These are phyloP conservation scores for Rhododendron ferrugineum DNA, from an alignment of 148 eudicot species.

Conservation along the genomic window DNA sequence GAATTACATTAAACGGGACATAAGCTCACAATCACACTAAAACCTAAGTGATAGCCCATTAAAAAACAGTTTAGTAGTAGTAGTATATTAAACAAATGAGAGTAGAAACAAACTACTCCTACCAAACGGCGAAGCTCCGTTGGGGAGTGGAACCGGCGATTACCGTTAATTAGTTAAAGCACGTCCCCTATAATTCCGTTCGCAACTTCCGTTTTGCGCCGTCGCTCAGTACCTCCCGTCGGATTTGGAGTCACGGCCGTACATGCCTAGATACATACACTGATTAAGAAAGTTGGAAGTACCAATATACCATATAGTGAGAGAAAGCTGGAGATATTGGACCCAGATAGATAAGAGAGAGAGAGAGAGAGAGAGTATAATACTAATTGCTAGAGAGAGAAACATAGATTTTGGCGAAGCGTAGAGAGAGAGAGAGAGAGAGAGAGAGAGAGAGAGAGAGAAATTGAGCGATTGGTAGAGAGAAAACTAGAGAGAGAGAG, in stretches of 20 bases:
- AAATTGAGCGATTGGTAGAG: not conserved
- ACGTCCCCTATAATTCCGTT: not conserved
- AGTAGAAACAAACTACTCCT: not conserved
- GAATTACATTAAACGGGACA: no score
- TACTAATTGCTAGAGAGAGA: not conserved
- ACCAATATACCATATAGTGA: not conserved
- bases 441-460: not conserved
- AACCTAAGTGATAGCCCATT: no score
- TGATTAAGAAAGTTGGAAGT: not conserved
- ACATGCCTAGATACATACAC: not conserved
- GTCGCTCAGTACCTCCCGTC: conserved; percentile 1
- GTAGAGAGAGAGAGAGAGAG: not conserved
- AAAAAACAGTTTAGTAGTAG: no score
- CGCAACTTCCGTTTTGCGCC: not conserved
- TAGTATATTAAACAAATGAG: no score
- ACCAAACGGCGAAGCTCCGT: not conserved
- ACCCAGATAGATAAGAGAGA: not conserved
- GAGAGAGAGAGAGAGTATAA: not conserved
- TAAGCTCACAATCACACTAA: no score
- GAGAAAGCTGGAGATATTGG: not conserved
- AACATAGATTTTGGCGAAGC: not conserved
- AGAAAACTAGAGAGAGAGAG: not conserved
- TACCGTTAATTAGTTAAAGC: not conserved
- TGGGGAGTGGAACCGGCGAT: not conserved
- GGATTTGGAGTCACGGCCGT: not conserved